Conservation (phyloP, 2,329 filamentous ascomycete species). For the Stemphylium lycopersici region DNA sequence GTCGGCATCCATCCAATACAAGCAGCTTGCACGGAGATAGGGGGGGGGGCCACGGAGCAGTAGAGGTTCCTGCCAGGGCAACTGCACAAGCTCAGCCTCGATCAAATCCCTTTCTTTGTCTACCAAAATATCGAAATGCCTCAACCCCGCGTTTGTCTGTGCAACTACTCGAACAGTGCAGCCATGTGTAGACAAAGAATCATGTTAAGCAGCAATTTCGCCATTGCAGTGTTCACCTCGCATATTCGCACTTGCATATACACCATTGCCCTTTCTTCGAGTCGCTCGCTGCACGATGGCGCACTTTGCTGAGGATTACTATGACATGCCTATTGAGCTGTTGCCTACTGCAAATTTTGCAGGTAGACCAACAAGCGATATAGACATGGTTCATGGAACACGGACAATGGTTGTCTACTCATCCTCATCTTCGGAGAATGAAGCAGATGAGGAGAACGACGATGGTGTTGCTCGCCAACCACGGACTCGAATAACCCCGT, state of each 20-base stretch:
- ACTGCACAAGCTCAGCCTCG: constrained; percentile 5
- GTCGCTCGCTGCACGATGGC: constrained; percentile 8
- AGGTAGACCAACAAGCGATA: constrained; percentile 29
- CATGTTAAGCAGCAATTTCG: neutral
- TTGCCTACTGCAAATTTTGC: constrained; percentile 34
- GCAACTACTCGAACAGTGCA: constrained; percentile 5
- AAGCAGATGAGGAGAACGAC: constrained; percentile 18
- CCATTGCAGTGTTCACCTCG: neutral
- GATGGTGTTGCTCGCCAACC: constrained; percentile 7
- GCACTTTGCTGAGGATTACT: constrained; percentile 23
- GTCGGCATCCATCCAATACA: neutral
- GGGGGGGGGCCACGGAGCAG: neutral
- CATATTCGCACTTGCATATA: neutral
- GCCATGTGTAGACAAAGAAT: constrained; percentile 7
- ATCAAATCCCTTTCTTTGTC: constrained; percentile 7
- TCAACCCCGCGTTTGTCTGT: constrained; percentile 1
- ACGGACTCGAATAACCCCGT: neutral
- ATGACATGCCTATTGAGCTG: constrained; percentile 28
- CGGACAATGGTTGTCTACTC: constrained; percentile 17
- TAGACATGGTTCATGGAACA: constrained; percentile 26
- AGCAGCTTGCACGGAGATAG: neutral
- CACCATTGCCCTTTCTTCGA: too few relatives aligned
- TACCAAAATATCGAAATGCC: constrained; percentile 1
- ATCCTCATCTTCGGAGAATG: constrained; percentile 15
- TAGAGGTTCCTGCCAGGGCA: neutral